These are phyloP conservation scores for Mollisiaceae sp. DNA, from an alignment of 2,329 filamentous ascomycete species.

Conservation along the genomic window DNA sequence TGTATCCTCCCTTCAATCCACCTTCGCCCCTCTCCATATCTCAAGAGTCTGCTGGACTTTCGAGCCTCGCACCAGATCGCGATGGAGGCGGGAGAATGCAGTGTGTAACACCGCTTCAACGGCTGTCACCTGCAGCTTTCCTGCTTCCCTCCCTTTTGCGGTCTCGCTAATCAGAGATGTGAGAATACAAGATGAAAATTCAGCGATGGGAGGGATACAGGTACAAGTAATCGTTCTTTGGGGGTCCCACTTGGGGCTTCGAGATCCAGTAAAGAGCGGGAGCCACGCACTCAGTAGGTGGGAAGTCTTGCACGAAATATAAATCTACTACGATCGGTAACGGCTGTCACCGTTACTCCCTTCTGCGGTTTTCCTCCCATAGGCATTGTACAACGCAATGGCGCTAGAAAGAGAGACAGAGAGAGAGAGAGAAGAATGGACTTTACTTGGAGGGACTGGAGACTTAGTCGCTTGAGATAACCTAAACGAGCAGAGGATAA, in stretches of 20 bases:
- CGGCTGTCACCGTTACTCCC: background rate
- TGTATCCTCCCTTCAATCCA: slow-evolving; percentile 6
- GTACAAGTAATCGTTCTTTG: background rate
- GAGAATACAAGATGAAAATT: slow-evolving; percentile 3
- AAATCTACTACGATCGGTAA: background rate
- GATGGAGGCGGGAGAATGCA: background rate
- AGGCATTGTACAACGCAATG: background rate
- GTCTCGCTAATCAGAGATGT: background rate
- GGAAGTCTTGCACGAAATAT: background rate
- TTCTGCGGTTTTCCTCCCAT: background rate
- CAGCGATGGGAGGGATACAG: background rate
- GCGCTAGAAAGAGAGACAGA: no score
- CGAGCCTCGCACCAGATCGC: background rate
- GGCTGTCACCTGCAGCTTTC: slow-evolving; percentile 2
- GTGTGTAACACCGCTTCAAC: background rate
- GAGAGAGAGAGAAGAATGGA: no score
- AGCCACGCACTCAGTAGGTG: no score
- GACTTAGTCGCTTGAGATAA: background rate
- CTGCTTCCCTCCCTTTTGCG: background rate
- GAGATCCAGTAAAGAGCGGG: no score
- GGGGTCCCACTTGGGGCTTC: background rate
- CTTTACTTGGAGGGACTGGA: background rate
- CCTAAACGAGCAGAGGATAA: background rate
- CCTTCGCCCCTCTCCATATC: no score
- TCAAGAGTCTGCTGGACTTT: no score